Conservation (phyloP, 495 filamentous ascomycete species). For the Neurospora sp. region DNA sequence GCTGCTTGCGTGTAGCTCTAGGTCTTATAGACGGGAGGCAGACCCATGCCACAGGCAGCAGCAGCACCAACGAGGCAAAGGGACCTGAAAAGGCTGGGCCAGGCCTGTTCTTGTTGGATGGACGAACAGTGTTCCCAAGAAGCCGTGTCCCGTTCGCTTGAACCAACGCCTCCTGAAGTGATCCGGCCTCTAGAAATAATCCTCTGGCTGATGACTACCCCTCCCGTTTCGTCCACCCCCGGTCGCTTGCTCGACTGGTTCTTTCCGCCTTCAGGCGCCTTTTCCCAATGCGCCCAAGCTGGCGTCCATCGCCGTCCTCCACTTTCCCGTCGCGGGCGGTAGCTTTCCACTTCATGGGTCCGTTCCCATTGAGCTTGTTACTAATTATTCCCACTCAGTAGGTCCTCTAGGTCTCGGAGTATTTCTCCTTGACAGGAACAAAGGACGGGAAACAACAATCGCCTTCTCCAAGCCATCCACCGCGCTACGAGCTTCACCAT, state of each 20-base stretch:
- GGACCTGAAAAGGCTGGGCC: not conserved
- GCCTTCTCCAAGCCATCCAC: not conserved
- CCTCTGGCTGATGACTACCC: conserved; percentile 5
- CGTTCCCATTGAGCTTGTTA: conserved; percentile 4
- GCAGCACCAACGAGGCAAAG: not conserved
- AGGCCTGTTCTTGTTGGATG: not conserved
- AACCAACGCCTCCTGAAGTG: conserved; percentile 15
- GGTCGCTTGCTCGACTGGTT: not conserved
- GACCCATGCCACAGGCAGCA: not conserved
- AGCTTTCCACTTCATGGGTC: not conserved
- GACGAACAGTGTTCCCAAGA: not conserved
- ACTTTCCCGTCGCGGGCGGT: conserved; percentile 8
- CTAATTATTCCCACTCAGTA: conserved; percentile 5
- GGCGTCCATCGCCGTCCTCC: conserved; percentile 12
- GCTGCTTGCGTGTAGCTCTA: not conserved
- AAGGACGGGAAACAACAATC: not conserved
- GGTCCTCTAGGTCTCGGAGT: not conserved
- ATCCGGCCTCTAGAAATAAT: not conserved
- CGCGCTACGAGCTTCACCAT: not conserved
- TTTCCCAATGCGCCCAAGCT: conserved; percentile 19
- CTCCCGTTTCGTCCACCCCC: conserved; percentile 7
- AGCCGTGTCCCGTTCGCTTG: conserved; percentile 8
- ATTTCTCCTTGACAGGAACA: not conserved
- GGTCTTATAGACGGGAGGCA: not conserved
- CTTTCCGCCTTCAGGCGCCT: conserved; percentile 15